Evolutionary conservation across 116 monocot genomes (phyloP).

Genomic region (Cymodocea nodosa): DNA sequence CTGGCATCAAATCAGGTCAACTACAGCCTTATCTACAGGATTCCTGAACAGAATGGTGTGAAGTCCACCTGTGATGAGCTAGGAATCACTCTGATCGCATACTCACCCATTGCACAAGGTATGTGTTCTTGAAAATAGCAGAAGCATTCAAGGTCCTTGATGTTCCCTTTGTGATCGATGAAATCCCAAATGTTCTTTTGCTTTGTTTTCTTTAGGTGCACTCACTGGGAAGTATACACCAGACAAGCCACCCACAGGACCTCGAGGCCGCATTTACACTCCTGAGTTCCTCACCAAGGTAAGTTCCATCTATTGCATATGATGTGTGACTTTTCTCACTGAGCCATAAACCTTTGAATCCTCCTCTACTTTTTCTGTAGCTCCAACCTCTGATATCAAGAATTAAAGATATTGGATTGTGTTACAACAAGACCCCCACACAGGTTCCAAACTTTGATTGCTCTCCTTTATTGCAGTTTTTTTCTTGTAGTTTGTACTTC

Average conservation of each 20-base stretch:
- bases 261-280: slow-evolving; percentile 78
- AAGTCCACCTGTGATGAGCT: slow-evolving; percentile 91
- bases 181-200: neutral
- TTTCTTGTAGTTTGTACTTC: no score
- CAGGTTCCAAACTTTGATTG: slow-evolving; percentile 37
- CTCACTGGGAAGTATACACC: slow-evolving; percentile 91
- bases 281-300: slow-evolving; percentile 61
- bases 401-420: slow-evolving; percentile 70
- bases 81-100: slow-evolving; percentile 88
- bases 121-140: neutral
- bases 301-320: slow-evolving; percentile 8
- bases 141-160: neutral
- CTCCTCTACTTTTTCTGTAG: slow-evolving; percentile 23
- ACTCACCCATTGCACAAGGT: slow-evolving; percentile 98
- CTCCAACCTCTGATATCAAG: slow-evolving; percentile 64
- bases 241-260: slow-evolving; percentile 77
- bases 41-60: slow-evolving; percentile 89
- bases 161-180: neutral
- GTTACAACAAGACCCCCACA: slow-evolving; percentile 56
- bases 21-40: slow-evolving; percentile 87
- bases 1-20: slow-evolving; percentile 95
- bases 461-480: no score
- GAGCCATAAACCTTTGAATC: neutral
- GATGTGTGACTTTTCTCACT: neutral
- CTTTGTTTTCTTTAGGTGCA: slow-evolving; percentile 36